Base-by-base conservation (phyloP, 345 rosid genomes). In the Luvunga scandens region DNA sequence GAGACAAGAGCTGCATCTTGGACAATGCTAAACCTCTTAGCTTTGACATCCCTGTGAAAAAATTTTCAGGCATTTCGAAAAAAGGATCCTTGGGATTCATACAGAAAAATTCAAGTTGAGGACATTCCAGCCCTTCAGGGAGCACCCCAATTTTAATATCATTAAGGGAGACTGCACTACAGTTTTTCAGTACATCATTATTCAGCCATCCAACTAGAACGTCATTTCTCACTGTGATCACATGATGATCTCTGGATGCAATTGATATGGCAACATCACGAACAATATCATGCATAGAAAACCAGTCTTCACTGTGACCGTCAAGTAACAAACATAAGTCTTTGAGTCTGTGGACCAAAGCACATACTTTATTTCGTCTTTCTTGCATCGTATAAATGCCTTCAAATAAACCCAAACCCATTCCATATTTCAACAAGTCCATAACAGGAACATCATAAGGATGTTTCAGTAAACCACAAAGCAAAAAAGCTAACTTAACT, bases 21-120 rank as follows among this genome's bases (percentile, higher is more conserved):
- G 30, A 59, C 16, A 80, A n/a, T 30, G 72, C 77, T n/a, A 86
- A 36, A 19, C 81, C 84, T 78, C n/a, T 73, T 5, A 86, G 83
- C 1, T 78, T 64, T 24, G 4, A 25, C 80, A 55, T 78, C 10
- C 24, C 71, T 42, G 30, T 31, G 42, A 82, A 84, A 62, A 80
- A 38, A 3, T 13, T 55, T 1, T 66, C 18, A 1, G 87, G 84
- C 1, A 84, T 70, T 22, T 27, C 0, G 21, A 33, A 0, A 33
- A 57, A 31, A 0, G 27, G 12, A 36, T 38, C 71, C 53, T n/a
- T 38, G 27, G 28, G 6, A 24, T 67, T 38, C 55, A 84, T 0
- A 2, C 5, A 12, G 7, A 81, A 61, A 22, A 79, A 34, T 31
- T 21, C 22, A 27, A 82, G 72, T n/a, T 53, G 19, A 16, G 86